Evolutionary conservation across 2,329 filamentous ascomycete species (phyloP).

Genomic region (Trichoderma sp.): DNA sequence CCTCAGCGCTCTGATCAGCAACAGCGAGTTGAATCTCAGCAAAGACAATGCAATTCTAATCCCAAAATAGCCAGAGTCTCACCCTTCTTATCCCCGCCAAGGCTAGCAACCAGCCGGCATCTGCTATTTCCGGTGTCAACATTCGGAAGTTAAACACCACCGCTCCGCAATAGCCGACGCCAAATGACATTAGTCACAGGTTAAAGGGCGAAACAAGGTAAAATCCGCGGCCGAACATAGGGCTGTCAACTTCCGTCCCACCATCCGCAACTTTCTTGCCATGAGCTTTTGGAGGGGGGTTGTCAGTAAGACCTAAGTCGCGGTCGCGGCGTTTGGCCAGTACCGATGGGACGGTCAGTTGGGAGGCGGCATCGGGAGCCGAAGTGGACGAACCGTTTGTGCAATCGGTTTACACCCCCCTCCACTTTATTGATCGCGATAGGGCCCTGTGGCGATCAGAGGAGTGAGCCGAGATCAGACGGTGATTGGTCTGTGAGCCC

Average conservation of each 20-base stretch:
- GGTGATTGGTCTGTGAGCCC: not conserved
- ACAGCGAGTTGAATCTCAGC: not conserved
- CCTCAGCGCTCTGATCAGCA: not conserved
- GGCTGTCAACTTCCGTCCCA: conserved; percentile 5
- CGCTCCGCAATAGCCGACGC: conserved; percentile 13
- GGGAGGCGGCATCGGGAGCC: conserved; percentile 5
- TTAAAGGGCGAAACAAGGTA: not conserved
- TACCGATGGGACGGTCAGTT: conserved; percentile 2
- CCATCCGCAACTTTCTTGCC: not conserved
- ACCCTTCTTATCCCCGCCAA: not conserved
- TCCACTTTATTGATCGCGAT: conserved; percentile 15
- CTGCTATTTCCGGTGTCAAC: conserved; percentile 17
- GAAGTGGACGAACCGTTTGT: not conserved
- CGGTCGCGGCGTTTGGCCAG: conserved; percentile 14
- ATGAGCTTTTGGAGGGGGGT: not conserved
- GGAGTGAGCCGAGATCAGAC: conserved; percentile 8
- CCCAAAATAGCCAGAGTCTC: conserved; percentile 4
- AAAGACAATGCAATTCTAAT: not conserved
- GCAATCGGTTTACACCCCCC: conserved; percentile 6
- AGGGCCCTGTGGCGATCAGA: conserved; percentile 8
- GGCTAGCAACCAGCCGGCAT: not conserved
- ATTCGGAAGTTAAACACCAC: not conserved
- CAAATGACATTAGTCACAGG: conserved; percentile 5
- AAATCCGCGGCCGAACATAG: conserved; percentile 2
- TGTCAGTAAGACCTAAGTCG: conserved; percentile 12